Evolutionary conservation across 805 yeast species (phyloP), one percentile per base, ranked within the genome.

Genomic region (Saccharomycopsis olivae): DNA sequence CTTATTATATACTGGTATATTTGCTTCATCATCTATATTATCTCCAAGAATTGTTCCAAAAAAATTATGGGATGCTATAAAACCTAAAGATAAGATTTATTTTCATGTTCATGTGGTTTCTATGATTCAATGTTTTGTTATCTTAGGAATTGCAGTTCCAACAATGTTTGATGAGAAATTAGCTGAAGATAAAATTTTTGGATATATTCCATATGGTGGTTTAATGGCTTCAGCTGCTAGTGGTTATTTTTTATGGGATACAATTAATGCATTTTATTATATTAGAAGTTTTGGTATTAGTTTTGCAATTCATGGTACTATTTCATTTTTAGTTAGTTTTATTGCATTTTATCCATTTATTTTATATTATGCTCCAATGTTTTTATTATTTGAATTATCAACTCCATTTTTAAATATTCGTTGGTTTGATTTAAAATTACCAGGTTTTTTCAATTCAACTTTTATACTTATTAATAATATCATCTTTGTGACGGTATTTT

Each of bases 211-310:
- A 10, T 85, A 75, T 56, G 74, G 74, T 2, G 87, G 81, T 1
- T 61, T 85, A 29, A 77, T 79, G 5, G 63, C 73, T 11, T 65
- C 89, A 2, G 55, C 74, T 46, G 78, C 92, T 3, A 53, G 66
- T 14, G 96, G 95, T 3, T 87, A 87, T 60, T 87, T 87, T 54
- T 48, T 80, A 15, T 87, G 96, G 96, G 96, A 87, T 58, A 51
- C 75, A 32, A 56, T 64, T 40, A 77, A 82, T 48, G 84, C 95
- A 48, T 17, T 71, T 3, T 58, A 58, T 35, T 69, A 82, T 60
- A 71, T 68, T 46, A 61, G 64, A 23, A 56, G 73, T 55, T 72
- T 77, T 63, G 85, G 95, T 33, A 33, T 71, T 40, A 77, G 83
- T 45, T 78, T 73, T 60, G 61, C 85, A 49, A 60, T 82, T 47